These are phyloP conservation scores for Euphorbia celastroides DNA, from an alignment of 441 rosid species.

Conservation along the genomic window DNA sequence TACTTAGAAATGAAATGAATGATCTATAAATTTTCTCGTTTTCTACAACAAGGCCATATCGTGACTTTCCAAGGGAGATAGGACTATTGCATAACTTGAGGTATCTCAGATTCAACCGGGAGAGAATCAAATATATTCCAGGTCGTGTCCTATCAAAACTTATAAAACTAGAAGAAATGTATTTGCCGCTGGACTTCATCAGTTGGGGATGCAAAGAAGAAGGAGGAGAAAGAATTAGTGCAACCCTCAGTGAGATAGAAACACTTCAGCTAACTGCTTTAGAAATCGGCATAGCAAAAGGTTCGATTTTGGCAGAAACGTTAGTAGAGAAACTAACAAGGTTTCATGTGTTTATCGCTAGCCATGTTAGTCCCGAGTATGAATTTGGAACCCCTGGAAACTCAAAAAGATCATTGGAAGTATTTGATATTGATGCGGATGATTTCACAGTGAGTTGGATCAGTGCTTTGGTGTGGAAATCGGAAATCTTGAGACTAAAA, in stretches of 20 bases:
- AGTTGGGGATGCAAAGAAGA: neutral
- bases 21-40: too few relatives aligned
- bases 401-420: too few relatives aligned
- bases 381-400: too few relatives aligned
- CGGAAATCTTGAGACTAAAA: too few relatives aligned
- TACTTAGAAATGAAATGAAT: neutral
- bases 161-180: neutral
- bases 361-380: too few relatives aligned
- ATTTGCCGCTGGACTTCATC: neutral
- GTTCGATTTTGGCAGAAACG: too few relatives aligned
- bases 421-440: too few relatives aligned
- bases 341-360: neutral
- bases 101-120: neutral
- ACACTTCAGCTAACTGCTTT: neutral
- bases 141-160: neutral
- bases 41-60: too few relatives aligned
- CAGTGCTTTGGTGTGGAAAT: neutral
- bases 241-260: too few relatives aligned
- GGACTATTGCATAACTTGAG: neutral
- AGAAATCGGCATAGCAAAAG: neutral
- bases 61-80: neutral
- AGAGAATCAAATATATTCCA: neutral
- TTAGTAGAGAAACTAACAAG: neutral
- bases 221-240: neutral
- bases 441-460: neutral